Percentiles rank a stretch among this genome's conserved stretches.
Conservation (phyloP, 441 rosid genomes). For the Adansonia rubrostipa region DNA sequence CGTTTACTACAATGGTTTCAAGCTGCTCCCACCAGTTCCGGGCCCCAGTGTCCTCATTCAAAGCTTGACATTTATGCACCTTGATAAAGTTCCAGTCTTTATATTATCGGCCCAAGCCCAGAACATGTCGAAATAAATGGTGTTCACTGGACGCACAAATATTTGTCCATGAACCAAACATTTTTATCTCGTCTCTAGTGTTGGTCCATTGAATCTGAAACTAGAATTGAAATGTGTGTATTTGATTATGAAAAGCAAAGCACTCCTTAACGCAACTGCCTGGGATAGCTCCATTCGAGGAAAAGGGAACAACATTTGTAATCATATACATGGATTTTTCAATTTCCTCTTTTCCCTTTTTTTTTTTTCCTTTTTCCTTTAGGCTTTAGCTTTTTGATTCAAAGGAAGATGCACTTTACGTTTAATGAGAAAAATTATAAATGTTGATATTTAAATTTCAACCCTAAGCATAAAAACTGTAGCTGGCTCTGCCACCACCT, state of each 20-base stretch:
- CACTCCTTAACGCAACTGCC: background rate
- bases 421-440: too few species aligned
- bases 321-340: background rate
- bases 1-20: background rate
- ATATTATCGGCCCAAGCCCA: constrained; percentile 11
- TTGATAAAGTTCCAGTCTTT: background rate
- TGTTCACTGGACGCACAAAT: background rate
- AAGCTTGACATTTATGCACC: background rate
- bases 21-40: background rate
- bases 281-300: background rate
- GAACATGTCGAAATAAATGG: background rate
- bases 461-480: background rate
- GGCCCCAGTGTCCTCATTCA: background rate
- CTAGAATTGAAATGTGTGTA: background rate
- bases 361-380: too few species aligned
- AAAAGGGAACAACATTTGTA: background rate
- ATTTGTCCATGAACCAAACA: background rate
- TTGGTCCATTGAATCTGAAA: constrained; percentile 11
- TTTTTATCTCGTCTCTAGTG: background rate
- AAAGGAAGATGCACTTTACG: too few species aligned
- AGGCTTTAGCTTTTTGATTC: too few species aligned
- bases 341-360: too few species aligned
- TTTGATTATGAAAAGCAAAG: background rate
- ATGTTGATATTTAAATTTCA: too few species aligned
- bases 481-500: background rate